These are phyloP conservation scores for Phlebiopsis flavidoalba DNA, from an alignment of 768 basidiomycete species.

Conservation along the genomic window DNA sequence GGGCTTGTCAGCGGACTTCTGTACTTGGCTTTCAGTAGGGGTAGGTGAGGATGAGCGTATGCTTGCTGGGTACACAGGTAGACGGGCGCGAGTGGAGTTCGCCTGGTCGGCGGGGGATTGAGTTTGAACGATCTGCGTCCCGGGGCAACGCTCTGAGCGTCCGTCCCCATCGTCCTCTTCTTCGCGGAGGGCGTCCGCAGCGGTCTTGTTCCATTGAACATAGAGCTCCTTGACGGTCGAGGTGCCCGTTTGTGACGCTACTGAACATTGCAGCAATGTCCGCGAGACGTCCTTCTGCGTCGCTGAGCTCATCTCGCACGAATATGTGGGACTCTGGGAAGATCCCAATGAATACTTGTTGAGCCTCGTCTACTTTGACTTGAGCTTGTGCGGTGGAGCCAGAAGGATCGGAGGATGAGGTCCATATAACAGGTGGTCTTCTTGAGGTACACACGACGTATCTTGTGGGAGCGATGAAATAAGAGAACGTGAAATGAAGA, in stretches of 20 bases:
- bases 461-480: slow-evolving; percentile 30
- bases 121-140: slow-evolving; percentile 60
- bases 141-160: slow-evolving; percentile 14
- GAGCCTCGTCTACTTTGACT: slow-evolving; percentile 65
- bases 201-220: slow-evolving; percentile 17
- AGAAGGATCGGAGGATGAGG: slow-evolving; percentile 52
- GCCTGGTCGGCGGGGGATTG: slow-evolving; percentile 73
- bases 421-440: slow-evolving; percentile 66
- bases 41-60: slow-evolving; percentile 61
- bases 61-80: slow-evolving; percentile 71
- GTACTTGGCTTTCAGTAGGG: slow-evolving; percentile 55
- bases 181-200: slow-evolving; percentile 54
- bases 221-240: slow-evolving; percentile 11
- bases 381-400: slow-evolving; percentile 39
- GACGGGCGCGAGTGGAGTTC: slow-evolving; percentile 63
- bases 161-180: slow-evolving; percentile 57
- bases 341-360: slow-evolving; percentile 91
- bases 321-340: slow-evolving; percentile 89
- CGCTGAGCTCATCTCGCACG: slow-evolving; percentile 79
- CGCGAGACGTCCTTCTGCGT: slow-evolving; percentile 81
- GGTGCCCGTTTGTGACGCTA: slow-evolving; percentile 36
- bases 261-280: slow-evolving; percentile 63
- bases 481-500: background rate
- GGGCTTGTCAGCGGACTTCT: slow-evolving; percentile 42
- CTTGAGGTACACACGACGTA: slow-evolving; percentile 85